These are phyloP conservation scores for Lasiodiplodia citricola DNA, from an alignment of 2,329 filamentous ascomycete species.

Conservation along the genomic window DNA sequence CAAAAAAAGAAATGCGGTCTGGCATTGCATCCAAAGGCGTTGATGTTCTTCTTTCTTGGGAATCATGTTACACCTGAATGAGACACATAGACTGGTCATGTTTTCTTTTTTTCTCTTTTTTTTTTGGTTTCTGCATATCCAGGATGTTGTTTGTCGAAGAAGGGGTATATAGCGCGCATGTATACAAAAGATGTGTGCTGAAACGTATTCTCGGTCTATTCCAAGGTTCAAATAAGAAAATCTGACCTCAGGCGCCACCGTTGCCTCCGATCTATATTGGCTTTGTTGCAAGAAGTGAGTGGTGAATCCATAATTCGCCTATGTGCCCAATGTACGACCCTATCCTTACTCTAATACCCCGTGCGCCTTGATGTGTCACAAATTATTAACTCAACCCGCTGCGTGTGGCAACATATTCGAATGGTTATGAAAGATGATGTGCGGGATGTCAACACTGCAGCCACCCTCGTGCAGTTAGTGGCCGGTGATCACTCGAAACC, in stretches of 20 bases:
- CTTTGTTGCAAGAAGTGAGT: neutral
- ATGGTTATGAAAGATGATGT: neutral
- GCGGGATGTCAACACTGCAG: neutral
- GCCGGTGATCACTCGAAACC: neutral
- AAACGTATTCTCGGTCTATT: slow-evolving; percentile 2
- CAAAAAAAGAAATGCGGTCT: neutral
- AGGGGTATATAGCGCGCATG: slow-evolving; percentile 13
- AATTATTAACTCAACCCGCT: neutral
- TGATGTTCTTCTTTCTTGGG: neutral
- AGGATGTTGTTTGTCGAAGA: neutral
- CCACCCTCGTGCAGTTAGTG: neutral
- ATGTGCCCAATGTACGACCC: neutral
- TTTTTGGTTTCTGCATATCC: neutral
- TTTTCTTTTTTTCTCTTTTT: neutral
- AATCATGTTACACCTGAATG: neutral
- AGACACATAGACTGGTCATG: neutral
- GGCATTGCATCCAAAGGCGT: slow-evolving; percentile 7
- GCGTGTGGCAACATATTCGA: neutral
- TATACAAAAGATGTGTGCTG: neutral
- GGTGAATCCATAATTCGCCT: neutral
- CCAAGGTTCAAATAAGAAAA: neutral
- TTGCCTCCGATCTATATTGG: neutral
- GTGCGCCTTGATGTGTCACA: neutral
- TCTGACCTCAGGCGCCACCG: neutral
- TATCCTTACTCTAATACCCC: neutral